phyloP scores from a whole-genome alignment of 495 filamentous ascomycete genomes.

The Lophium mytilinum region DNA sequence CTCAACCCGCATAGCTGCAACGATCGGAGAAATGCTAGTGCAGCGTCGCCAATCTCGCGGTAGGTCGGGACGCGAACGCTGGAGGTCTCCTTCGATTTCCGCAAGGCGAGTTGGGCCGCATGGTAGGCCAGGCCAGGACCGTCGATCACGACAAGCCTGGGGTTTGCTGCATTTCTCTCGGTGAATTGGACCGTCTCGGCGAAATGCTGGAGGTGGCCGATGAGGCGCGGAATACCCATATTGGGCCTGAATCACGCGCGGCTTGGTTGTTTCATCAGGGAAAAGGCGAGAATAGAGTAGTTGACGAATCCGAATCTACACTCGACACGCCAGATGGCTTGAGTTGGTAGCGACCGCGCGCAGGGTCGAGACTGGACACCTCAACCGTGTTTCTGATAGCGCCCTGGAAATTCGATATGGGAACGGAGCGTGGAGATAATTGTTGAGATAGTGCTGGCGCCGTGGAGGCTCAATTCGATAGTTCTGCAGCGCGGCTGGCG shows the following conservation, averaged over 20 bases:
- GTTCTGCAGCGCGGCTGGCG: background rate
- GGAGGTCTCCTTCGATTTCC: background rate
- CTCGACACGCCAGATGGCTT: too few relatives aligned
- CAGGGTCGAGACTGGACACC: too few relatives aligned
- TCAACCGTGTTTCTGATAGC: too few relatives aligned
- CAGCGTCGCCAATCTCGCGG: conserved; percentile 1
- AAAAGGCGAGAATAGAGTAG: background rate
- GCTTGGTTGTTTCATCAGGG: background rate
- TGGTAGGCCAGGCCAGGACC: conserved; percentile 22
- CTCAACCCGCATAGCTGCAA: conserved; percentile 8
- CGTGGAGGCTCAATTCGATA: conserved; percentile 1
- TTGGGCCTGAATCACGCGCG: background rate
- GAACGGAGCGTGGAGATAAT: background rate
- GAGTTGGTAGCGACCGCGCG: too few relatives aligned
- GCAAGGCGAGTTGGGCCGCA: conserved; percentile 1
- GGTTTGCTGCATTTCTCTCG: background rate
- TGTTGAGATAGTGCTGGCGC: background rate
- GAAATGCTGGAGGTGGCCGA: conserved; percentile 12
- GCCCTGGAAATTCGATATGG: background rate
- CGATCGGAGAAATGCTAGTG: conserved; percentile 13
- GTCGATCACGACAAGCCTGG: conserved; percentile 10
- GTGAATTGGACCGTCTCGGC: conserved; percentile 4
- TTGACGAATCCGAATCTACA: background rate
- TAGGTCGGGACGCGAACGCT: conserved; percentile 3
- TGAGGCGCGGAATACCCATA: conserved; percentile 20